These are phyloP conservation scores for Cryptococcus hybrid DNA, from an alignment of 1,284 basidiomycete species.

Conservation along the genomic window DNA sequence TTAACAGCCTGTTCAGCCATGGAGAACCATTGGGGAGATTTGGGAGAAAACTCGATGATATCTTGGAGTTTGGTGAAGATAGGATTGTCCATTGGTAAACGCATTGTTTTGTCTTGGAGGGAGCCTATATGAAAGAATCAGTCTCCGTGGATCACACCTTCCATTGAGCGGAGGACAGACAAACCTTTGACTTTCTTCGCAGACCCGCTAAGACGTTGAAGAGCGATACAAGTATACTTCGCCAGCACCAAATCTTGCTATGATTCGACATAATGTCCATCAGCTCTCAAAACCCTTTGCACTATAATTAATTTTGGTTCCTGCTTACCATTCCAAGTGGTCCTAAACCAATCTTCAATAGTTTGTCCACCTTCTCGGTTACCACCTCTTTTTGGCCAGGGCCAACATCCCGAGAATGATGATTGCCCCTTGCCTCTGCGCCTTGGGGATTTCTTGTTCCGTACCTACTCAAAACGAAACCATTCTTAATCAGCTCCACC, in stretches of 20 bases:
- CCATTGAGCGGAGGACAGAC: slow-evolving; percentile 4
- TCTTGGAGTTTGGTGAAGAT: slow-evolving; percentile 83
- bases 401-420: slow-evolving; percentile 96
- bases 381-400: slow-evolving; percentile 79
- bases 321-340: slow-evolving; percentile 67
- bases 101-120: slow-evolving; percentile 78
- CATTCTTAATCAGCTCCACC: neutral
- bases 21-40: slow-evolving; percentile 90
- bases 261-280: too few relatives aligned
- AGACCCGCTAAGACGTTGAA: slow-evolving; percentile 89
- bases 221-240: slow-evolving; percentile 87
- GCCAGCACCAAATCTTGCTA: slow-evolving; percentile 85
- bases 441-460: slow-evolving; percentile 67
- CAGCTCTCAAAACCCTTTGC: too few relatives aligned
- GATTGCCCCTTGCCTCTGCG: slow-evolving; percentile 87
- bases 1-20: slow-evolving; percentile 97
- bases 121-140: slow-evolving; percentile 60
- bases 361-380: slow-evolving; percentile 78
- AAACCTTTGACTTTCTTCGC: slow-evolving; percentile 95
- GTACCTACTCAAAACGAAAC: slow-evolving; percentile 56
- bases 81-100: slow-evolving; percentile 82
- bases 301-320: slow-evolving; percentile 2
- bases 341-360: slow-evolving; percentile 88
- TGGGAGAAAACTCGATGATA: slow-evolving; percentile 69
- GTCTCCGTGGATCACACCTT: neutral